These are phyloP conservation scores for Flaveria trinervia DNA, from an alignment of 129 eudicot genomes.

Conservation along the genomic window DNA sequence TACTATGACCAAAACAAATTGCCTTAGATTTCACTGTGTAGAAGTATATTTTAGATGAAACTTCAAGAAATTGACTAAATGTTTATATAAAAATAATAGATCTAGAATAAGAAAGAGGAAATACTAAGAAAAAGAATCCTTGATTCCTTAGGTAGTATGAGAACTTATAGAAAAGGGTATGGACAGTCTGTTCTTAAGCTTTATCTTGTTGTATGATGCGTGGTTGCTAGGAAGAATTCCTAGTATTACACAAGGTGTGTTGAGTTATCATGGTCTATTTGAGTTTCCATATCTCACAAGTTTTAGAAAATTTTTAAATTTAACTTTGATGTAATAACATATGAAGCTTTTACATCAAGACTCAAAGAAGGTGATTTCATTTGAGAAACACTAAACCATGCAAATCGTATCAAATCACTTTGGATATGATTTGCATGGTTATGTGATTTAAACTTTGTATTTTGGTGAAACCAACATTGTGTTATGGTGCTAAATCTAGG, in stretches of 20 bases:
- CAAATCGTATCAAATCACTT: background rate
- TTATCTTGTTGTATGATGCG: background rate
- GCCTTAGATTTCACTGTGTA: constrained; percentile 2
- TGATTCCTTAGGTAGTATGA: background rate
- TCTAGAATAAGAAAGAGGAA: background rate
- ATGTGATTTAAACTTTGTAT: background rate
- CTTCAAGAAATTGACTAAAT: background rate
- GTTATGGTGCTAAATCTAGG: background rate
- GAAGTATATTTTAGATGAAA: background rate
- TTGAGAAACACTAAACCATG: background rate
- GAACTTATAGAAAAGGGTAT: background rate
- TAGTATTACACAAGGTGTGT: background rate
- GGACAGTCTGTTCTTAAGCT: background rate
- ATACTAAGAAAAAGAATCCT: background rate
- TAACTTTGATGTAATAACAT: background rate
- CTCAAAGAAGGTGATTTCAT: background rate
- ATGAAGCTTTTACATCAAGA: background rate
- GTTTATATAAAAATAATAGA: constrained; percentile 10
- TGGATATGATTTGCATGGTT: background rate
- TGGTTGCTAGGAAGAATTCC: constrained; percentile 2
- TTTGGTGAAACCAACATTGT: background rate
- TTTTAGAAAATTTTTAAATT: background rate
- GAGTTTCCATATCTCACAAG: background rate
- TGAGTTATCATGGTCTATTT: constrained; percentile 1
- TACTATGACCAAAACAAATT: constrained; percentile 1